Conservation (phyloP, 768 basidiomycete species). For the Boletus coccyginus region DNA sequence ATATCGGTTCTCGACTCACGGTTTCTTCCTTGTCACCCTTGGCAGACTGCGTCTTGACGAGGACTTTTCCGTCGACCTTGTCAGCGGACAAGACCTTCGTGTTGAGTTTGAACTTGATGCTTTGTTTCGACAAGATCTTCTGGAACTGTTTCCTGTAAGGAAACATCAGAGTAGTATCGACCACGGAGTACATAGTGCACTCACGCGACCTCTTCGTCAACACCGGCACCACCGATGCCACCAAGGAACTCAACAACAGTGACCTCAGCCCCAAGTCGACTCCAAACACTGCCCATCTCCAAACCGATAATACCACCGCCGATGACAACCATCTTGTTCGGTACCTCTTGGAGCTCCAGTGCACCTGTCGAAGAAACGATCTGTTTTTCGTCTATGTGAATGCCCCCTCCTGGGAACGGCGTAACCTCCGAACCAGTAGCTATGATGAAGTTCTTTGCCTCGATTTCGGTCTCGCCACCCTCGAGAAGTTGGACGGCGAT, state of each 20-base stretch:
- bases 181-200: conserved; percentile 31
- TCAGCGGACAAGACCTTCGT: conserved; percentile 61
- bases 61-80: conserved; percentile 83
- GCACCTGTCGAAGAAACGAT: conserved; percentile 96
- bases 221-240: conserved; percentile 88
- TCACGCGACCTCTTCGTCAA: conserved; percentile 92
- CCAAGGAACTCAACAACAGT: conserved; percentile 96
- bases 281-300: too few relatives aligned
- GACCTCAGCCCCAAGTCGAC: conserved; percentile 91
- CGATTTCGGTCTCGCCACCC: conserved; percentile 81
- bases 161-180: background rate
- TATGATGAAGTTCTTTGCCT: conserved; percentile 92
- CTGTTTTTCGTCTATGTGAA: conserved; percentile 94
- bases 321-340: conserved; percentile 95
- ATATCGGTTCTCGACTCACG: conserved; percentile 38
- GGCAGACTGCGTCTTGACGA: conserved; percentile 82
- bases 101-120: conserved; percentile 84
- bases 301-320: conserved; percentile 98
- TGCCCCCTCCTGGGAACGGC: conserved; percentile 90
- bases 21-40: conserved; percentile 93
- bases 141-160: conserved; percentile 86
- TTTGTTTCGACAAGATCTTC: conserved; percentile 84
- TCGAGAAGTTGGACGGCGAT: conserved; percentile 79
- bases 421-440: conserved; percentile 94
- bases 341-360: conserved; percentile 83